These are phyloP conservation scores for Agarophyton chilense DNA, from an alignment of 23 red algal species.

Conservation along the genomic window DNA sequence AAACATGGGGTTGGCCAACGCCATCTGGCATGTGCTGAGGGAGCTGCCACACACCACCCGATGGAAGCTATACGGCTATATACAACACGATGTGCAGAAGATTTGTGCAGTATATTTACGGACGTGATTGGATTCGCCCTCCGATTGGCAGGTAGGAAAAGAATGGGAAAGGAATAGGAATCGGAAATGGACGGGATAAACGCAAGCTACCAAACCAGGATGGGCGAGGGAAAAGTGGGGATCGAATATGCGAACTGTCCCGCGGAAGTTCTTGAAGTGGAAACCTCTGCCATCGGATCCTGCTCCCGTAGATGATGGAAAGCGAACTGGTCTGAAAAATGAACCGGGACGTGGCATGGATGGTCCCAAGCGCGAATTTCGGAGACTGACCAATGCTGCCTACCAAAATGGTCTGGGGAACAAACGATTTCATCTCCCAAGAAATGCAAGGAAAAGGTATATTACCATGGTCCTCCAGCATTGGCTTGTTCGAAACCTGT, in stretches of 20 bases:
- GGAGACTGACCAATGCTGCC: not conserved
- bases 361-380: not conserved
- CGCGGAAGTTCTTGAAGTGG: not conserved
- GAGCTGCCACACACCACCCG: conserved; percentile 42
- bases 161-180: not conserved
- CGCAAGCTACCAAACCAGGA: not conserved
- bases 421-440: no score
- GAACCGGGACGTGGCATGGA: not conserved
- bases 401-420: no score
- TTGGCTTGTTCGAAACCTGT: no score
- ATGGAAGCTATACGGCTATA: conserved; percentile 61
- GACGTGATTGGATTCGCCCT: not conserved
- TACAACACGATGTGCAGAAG: conserved; percentile 35
- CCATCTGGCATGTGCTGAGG: conserved; percentile 55
- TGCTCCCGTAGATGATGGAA: not conserved
- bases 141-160: not conserved
- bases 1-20: conserved; percentile 29
- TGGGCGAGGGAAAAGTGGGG: not conserved
- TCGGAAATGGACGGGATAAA: not conserved
- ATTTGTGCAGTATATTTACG: conserved; percentile 38
- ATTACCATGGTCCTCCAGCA: no score
- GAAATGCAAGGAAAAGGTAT: not conserved
- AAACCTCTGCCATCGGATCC: not conserved
- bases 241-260: not conserved
- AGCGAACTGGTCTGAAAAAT: not conserved